Percentiles rank a stretch among this genome's conserved stretches.
Evolutionary conservation across 768 basidiomycete species (phyloP).

Genomic region (Fomitopsis serialis): DNA sequence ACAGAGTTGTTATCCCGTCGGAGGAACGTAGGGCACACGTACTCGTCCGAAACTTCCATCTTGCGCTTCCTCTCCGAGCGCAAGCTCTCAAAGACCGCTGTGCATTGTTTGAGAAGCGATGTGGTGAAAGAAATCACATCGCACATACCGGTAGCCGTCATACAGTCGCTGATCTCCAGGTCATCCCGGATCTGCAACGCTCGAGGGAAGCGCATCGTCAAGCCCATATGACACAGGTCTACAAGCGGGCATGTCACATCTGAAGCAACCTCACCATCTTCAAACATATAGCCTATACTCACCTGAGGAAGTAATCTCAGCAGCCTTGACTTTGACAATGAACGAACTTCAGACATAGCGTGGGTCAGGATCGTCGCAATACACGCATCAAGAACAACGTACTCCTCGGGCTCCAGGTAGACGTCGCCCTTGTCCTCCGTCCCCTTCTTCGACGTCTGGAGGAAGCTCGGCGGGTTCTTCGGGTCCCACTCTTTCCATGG

Average conservation of each 20-base stretch:
- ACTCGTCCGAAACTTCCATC: constrained; percentile 59
- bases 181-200: constrained; percentile 79
- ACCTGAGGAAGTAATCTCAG: constrained; percentile 82
- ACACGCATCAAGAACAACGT: constrained; percentile 12
- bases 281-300: neutral
- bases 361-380: neutral
- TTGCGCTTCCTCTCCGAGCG: constrained; percentile 70
- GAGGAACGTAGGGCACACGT: no score
- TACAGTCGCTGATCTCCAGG: constrained; percentile 63
- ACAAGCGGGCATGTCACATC: constrained; percentile 1
- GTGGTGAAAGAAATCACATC: neutral
- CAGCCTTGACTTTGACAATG: constrained; percentile 88
- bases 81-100: constrained; percentile 57
- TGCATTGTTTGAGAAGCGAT: neutral
- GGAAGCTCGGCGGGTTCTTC: constrained; percentile 66
- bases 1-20: no score
- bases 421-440: constrained; percentile 86
- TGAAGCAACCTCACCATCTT: neutral
- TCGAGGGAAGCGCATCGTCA: constrained; percentile 94
- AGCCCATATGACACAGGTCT: constrained; percentile 82
- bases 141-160: constrained; percentile 56
- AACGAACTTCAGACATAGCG: constrained; percentile 66
- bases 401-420: constrained; percentile 90
- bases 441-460: constrained; percentile 45
- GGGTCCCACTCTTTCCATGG: constrained; percentile 82